phyloP scores from a whole-genome alignment of 2,329 filamentous ascomycete species.

The Trichoderma koningiopsis region DNA sequence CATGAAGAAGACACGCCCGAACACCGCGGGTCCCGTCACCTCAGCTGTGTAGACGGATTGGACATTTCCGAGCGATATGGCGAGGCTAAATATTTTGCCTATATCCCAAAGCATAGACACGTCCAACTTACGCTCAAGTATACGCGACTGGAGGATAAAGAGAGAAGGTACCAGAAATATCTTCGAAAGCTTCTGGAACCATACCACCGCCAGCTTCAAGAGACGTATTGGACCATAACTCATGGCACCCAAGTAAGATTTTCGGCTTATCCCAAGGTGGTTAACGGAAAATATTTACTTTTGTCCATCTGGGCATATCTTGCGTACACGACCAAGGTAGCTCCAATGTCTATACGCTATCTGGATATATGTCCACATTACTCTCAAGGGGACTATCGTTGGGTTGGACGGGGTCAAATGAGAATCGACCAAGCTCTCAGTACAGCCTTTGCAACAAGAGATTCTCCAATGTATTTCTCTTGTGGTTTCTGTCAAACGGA shows the following conservation, averaged over 20 bases:
- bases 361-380: background rate
- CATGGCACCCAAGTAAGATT: background rate
- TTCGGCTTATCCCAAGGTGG: slow-evolving; percentile 21
- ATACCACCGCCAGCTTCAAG: background rate
- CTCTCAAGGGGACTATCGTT: too few relatives aligned
- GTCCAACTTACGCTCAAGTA: slow-evolving; percentile 14
- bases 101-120: background rate
- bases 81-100: background rate
- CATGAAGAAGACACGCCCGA: background rate
- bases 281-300: slow-evolving; percentile 25
- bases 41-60: background rate
- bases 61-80: background rate
- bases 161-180: background rate
- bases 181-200: slow-evolving; percentile 12
- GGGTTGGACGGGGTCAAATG: too few relatives aligned
- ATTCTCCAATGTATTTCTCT: background rate
- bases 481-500: slow-evolving; percentile 25
- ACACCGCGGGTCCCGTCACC: background rate
- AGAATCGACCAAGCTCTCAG: background rate
- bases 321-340: background rate
- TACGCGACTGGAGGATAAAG: background rate
- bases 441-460: background rate
- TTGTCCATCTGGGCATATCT: background rate
- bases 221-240: background rate
- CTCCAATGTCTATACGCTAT: background rate